Percentiles rank a stretch among this genome's conserved stretches.
phyloP scores from a whole-genome alignment of 495 filamentous ascomycete genomes.

The Lophiotrema nucula region DNA sequence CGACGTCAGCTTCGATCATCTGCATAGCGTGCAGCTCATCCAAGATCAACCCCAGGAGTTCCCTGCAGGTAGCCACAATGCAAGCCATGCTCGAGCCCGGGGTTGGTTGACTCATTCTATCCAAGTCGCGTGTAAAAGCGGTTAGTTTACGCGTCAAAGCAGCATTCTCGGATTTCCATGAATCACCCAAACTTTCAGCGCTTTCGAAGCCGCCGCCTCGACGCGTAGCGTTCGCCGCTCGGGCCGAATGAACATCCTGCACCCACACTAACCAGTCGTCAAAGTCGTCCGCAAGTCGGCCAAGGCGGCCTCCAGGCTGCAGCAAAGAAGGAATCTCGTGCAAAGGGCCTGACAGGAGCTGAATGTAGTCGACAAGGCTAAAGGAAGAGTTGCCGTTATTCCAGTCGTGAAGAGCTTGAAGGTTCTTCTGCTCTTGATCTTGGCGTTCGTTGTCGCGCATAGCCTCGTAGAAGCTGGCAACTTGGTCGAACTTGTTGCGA shows the following conservation, averaged over 20 bases:
- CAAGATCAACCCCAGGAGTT: constrained; percentile 19
- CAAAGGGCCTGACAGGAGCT: constrained; percentile 51
- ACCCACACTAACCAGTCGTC: constrained; percentile 51
- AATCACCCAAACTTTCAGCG: constrained; percentile 29
- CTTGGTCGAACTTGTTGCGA: constrained; percentile 42
- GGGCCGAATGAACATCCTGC: constrained; percentile 43
- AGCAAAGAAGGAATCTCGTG: constrained; percentile 51
- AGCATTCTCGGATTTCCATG: constrained; percentile 28
- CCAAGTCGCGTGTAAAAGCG: constrained; percentile 25
- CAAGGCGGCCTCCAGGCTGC: constrained; percentile 51
- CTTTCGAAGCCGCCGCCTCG: background rate
- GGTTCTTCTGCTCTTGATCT: constrained; percentile 29
- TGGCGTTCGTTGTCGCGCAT: constrained; percentile 32
- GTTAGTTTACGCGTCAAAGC: constrained; percentile 29
- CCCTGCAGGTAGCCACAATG: constrained; percentile 19
- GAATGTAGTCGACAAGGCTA: constrained; percentile 52
- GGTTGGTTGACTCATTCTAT: constrained; percentile 19
- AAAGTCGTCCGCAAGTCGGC: constrained; percentile 49
- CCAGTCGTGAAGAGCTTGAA: constrained; percentile 28
- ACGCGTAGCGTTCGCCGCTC: constrained; percentile 33
- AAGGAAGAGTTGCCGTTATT: constrained; percentile 21
- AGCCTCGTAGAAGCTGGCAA: constrained; percentile 40
- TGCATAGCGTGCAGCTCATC: constrained; percentile 28
- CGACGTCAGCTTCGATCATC: constrained; percentile 15
- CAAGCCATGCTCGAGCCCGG: constrained; percentile 27